Evolutionary conservation across 2,329 filamentous ascomycete species (phyloP).

Genomic region (Orbilia brochopaga): DNA sequence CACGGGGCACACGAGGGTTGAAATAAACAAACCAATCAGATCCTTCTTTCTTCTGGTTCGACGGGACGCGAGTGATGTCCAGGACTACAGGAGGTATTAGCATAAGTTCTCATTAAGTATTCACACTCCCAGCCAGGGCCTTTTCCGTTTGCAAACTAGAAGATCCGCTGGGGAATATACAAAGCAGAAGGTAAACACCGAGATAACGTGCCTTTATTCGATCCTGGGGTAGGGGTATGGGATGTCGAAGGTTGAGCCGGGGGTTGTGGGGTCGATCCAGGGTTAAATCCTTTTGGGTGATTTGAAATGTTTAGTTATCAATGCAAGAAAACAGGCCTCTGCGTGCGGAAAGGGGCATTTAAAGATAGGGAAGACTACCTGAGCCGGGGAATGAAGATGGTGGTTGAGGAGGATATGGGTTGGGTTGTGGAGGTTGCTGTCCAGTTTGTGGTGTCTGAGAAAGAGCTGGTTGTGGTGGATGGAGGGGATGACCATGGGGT

Average conservation of each 20-base stretch:
- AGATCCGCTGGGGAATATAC: conserved; percentile 59
- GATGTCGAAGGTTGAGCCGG: conserved; percentile 65
- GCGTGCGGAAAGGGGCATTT: conserved; percentile 59
- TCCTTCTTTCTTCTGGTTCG: conserved; percentile 72
- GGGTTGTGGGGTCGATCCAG: conserved; percentile 21
- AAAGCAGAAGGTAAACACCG: conserved; percentile 77
- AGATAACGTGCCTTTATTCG: conserved; percentile 78
- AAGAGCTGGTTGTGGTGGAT: conserved; percentile 62
- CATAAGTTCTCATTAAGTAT: conserved; percentile 66
- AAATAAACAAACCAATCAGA: conserved; percentile 96
- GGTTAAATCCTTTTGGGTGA: conserved; percentile 23
- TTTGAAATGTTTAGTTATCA: conserved; percentile 11
- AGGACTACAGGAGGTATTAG: conserved; percentile 80
- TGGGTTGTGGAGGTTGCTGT: conserved; percentile 67
- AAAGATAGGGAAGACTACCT: too few species aligned
- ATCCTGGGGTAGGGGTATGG: conserved; percentile 92
- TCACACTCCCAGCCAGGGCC: too few species aligned
- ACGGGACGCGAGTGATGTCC: conserved; percentile 81
- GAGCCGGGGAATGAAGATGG: conserved; percentile 64
- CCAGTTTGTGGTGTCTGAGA: conserved; percentile 64
- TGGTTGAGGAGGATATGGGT: conserved; percentile 75
- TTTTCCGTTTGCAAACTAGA: too few species aligned
- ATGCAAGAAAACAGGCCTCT: conserved; percentile 56
- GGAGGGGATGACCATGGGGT: conserved; percentile 70
- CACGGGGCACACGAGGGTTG: conserved; percentile 86